A percentile compares a stretch with the other conserved stretches of the same genome.
These are phyloP conservation scores for Anthoceros angustus DNA, from an alignment of 225 moss, liverwort and hornwort species.

Conservation along the genomic window DNA sequence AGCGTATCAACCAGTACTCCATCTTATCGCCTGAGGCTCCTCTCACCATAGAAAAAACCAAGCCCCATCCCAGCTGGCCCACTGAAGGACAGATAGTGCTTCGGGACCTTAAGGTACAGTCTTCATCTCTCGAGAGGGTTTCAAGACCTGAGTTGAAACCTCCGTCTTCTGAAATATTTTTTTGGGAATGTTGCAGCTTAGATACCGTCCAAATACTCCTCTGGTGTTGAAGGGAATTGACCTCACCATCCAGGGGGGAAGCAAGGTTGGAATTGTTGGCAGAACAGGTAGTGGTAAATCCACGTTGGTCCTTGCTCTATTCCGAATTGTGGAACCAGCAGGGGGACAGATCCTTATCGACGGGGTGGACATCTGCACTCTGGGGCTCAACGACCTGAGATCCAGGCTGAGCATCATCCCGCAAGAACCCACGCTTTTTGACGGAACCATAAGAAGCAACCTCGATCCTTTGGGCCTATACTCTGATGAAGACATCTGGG, in stretches of 20 bases:
- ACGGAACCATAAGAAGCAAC: constrained; percentile 73
- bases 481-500: constrained; percentile 56
- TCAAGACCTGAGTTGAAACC: constrained; percentile 8
- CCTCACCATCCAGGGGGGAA: constrained; percentile 46
- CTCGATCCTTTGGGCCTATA: constrained; percentile 48
- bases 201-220: constrained; percentile 61
- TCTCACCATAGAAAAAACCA: constrained; percentile 17
- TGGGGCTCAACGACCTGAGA: constrained; percentile 74
- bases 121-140: background rate
- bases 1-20: constrained; percentile 40
- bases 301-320: constrained; percentile 56
- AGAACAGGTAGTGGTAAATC: constrained; percentile 80
- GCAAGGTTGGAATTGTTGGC: constrained; percentile 79
- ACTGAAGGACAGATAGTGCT: constrained; percentile 30
- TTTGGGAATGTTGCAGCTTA: constrained; percentile 36
- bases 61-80: constrained; percentile 41
- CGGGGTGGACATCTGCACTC: constrained; percentile 34
- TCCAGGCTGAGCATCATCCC: constrained; percentile 78
- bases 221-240: constrained; percentile 67
- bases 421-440: constrained; percentile 76
- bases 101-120: constrained; percentile 29
- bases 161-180: constrained; percentile 20
- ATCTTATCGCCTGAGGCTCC: constrained; percentile 36
- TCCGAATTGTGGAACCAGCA: constrained; percentile 63
- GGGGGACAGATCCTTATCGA: constrained; percentile 55